These are phyloP conservation scores for Heliocybe sulcata DNA, from an alignment of 1,284 basidiomycete genomes.

Conservation along the genomic window DNA sequence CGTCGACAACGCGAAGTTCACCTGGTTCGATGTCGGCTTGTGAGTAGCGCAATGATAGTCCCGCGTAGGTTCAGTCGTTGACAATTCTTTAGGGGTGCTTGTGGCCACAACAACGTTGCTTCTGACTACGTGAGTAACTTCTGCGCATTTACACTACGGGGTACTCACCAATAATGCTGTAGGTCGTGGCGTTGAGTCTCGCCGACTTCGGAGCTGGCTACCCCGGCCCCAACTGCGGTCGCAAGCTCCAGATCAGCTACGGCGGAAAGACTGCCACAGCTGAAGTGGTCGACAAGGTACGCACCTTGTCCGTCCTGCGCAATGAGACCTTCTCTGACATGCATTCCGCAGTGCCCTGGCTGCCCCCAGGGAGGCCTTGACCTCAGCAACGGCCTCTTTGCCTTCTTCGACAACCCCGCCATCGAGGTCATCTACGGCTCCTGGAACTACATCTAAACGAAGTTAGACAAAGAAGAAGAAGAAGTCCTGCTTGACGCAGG, in stretches of 20 bases:
- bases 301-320: neutral
- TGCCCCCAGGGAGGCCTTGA: constrained; percentile 38
- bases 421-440: constrained; percentile 29
- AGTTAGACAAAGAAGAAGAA: too few species aligned
- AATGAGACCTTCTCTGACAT: neutral
- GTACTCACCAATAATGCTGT: too few species aligned
- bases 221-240: constrained; percentile 9
- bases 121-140: too few species aligned
- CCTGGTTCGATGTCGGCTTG: neutral
- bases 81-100: neutral
- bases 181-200: too few species aligned
- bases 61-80: neutral
- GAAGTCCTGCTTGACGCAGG: too few species aligned
- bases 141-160: too few species aligned
- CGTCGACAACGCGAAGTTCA: neutral
- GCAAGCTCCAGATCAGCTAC: constrained; percentile 9
- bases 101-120: neutral
- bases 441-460: constrained; percentile 25
- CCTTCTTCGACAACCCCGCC: constrained; percentile 25
- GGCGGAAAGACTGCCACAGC: constrained; percentile 11
- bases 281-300: constrained; percentile 11
- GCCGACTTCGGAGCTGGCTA: neutral
- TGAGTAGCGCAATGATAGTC: neutral
- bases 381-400: constrained; percentile 40
- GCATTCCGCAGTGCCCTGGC: constrained; percentile 24